A percentile compares a stretch with the other conserved stretches of the same genome.
Conservation (phyloP, 306 rosid species). For the Gynostemma pentaphyllum region DNA sequence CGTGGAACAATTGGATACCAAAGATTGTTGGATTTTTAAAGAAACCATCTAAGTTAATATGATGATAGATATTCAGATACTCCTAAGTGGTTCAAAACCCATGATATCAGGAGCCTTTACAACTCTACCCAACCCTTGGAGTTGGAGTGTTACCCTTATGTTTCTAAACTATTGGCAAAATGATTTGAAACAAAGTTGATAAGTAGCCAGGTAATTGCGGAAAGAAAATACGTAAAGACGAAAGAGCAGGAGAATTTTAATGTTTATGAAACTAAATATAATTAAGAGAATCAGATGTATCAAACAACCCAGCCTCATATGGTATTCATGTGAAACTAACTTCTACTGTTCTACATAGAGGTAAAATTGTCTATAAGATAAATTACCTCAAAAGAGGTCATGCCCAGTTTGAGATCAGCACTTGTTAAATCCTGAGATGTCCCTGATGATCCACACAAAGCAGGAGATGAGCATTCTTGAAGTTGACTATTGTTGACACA, state of each 20-base stretch:
- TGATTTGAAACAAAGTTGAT: neutral
- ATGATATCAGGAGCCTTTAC: neutral
- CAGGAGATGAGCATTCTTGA: slow-evolving; percentile 40
- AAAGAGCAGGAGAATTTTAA: neutral
- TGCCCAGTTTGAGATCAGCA: slow-evolving; percentile 30
- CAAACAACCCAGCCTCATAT: neutral
- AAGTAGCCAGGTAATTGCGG: neutral
- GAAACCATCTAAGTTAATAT: neutral
- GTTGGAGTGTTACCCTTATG: neutral
- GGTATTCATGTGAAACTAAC: neutral
- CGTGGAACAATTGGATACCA: neutral
- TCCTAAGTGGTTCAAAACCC: neutral
- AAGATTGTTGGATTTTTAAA: neutral
- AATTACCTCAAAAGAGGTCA: slow-evolving; percentile 54
- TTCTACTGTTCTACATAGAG: neutral
- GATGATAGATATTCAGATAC: neutral
- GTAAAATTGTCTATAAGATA: neutral
- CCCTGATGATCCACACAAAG: slow-evolving; percentile 24
- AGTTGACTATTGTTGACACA: slow-evolving; percentile 28
- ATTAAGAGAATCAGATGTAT: neutral
- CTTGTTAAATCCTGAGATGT: slow-evolving; percentile 28
- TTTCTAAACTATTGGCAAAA: neutral
- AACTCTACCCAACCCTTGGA: neutral
- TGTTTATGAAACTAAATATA: neutral
- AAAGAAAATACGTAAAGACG: neutral